A percentile compares a stretch with the other conserved stretches of the same genome.
Conservation (phyloP, 257 asterid species). For the Fraxinus americana region DNA sequence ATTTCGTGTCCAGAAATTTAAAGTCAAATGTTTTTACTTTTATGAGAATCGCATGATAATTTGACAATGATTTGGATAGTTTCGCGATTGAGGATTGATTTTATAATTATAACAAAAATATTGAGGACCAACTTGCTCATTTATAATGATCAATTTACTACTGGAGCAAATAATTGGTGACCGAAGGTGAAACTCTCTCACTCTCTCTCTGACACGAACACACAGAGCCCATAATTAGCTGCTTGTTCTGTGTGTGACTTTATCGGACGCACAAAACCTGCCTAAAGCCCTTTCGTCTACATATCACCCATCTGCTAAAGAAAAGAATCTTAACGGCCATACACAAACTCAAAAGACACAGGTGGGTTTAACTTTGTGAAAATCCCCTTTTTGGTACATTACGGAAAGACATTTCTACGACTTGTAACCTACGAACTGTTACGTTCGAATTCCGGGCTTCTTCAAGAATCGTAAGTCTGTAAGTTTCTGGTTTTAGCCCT, state of each 20-base stretch:
- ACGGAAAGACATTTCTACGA: not conserved
- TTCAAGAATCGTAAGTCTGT: not conserved
- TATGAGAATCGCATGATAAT: too few species aligned
- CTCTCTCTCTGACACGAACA: not conserved
- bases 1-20: too few species aligned
- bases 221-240: not conserved
- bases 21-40: too few species aligned
- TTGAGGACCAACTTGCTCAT: too few species aligned
- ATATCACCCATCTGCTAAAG: not conserved
- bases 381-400: not conserved
- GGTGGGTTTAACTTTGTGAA: not conserved
- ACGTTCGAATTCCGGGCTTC: not conserved
- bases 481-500: conserved; percentile 2
- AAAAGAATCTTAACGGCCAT: not conserved
- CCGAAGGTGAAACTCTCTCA: too few species aligned
- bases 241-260: not conserved
- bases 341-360: not conserved
- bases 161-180: too few species aligned
- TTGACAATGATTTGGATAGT: too few species aligned
- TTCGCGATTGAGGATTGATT: too few species aligned
- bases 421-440: not conserved
- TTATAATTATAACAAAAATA: too few species aligned
- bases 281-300: not conserved
- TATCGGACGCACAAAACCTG: not conserved
- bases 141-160: too few species aligned